phyloP scores from a whole-genome alignment of 1,284 basidiomycete genomes.

The Pascua sp. region DNA sequence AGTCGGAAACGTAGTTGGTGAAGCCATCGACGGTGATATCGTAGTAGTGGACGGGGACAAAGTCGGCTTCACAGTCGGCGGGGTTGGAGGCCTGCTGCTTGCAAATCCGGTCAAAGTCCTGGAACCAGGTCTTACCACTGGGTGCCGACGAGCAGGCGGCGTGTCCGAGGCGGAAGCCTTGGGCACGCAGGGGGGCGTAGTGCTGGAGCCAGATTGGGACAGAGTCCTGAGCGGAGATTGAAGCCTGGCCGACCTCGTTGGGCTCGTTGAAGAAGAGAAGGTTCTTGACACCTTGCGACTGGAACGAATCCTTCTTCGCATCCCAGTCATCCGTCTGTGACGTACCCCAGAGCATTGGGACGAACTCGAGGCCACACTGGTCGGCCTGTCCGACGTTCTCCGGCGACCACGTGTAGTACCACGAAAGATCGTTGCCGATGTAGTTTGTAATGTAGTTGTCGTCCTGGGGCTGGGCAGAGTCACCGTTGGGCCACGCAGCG shows the following conservation, averaged over 20 bases:
- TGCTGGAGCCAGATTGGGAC: conserved; percentile 56
- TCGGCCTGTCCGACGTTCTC: conserved; percentile 17
- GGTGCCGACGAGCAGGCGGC: conserved; percentile 15
- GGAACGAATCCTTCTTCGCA: conserved; percentile 38
- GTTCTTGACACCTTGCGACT: conserved; percentile 54
- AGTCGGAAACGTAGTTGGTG: conserved; percentile 46
- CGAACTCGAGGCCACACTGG: conserved; percentile 54
- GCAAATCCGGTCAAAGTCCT: conserved; percentile 59
- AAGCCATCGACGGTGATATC: conserved; percentile 31
- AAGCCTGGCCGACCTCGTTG: conserved; percentile 61
- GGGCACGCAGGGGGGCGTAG: conserved; percentile 53
- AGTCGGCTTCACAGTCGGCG: conserved; percentile 37
- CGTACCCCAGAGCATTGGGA: conserved; percentile 70
- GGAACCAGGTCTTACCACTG: conserved; percentile 56
- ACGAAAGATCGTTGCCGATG: conserved; percentile 34
- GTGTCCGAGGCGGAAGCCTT: conserved; percentile 50
- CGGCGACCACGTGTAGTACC: conserved; percentile 49
- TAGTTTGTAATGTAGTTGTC: conserved; percentile 53
- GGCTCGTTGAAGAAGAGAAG: conserved; percentile 66
- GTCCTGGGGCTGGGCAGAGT: conserved; percentile 1
- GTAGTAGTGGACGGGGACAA: conserved; percentile 48
- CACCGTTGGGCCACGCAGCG: conserved; percentile 61
- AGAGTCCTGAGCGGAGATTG: conserved; percentile 57
- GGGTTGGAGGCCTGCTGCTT: conserved; percentile 18
- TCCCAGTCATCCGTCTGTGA: conserved; percentile 36